phyloP scores from a whole-genome alignment of 768 basidiomycete species.

The Daedaleopsis nitida region DNA sequence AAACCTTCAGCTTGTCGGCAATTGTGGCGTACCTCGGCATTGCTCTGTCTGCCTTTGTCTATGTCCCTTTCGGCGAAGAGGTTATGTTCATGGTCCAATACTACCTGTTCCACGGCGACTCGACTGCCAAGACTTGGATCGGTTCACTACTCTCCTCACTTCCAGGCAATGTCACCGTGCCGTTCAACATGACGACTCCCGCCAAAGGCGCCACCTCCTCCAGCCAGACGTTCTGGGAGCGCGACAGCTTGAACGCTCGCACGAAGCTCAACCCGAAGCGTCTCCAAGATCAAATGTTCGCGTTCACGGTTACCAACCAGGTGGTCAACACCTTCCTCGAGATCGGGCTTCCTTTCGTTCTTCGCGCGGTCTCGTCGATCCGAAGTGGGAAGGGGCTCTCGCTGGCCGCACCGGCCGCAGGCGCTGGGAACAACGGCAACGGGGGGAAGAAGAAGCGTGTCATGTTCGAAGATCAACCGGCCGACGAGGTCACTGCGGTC shows the following conservation, averaged over 20 bases:
- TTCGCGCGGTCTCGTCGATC: slow-evolving; percentile 57
- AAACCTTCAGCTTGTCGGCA: slow-evolving; percentile 86
- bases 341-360: slow-evolving; percentile 77
- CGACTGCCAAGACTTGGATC: slow-evolving; percentile 19
- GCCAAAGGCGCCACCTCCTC: slow-evolving; percentile 27
- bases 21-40: slow-evolving; percentile 92
- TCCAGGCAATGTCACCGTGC: slow-evolving; percentile 25
- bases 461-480: slow-evolving; percentile 68
- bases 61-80: slow-evolving; percentile 89
- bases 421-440: slow-evolving; percentile 19
- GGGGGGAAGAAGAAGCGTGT: slow-evolving; percentile 63
- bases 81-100: slow-evolving; percentile 62
- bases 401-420: slow-evolving; percentile 19
- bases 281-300: slow-evolving; percentile 90
- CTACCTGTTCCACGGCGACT: slow-evolving; percentile 26
- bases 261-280: slow-evolving; percentile 67
- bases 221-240: slow-evolving; percentile 48
- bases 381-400: slow-evolving; percentile 44
- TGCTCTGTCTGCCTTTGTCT: slow-evolving; percentile 92
- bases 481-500: slow-evolving; percentile 20
- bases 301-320: slow-evolving; percentile 89
- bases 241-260: slow-evolving; percentile 49
- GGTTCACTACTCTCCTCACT: slow-evolving; percentile 19
- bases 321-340: slow-evolving; percentile 76
- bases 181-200: slow-evolving; percentile 31